Base-by-base conservation (phyloP, 1,139 yeast species). In the Diutina sp. region DNA sequence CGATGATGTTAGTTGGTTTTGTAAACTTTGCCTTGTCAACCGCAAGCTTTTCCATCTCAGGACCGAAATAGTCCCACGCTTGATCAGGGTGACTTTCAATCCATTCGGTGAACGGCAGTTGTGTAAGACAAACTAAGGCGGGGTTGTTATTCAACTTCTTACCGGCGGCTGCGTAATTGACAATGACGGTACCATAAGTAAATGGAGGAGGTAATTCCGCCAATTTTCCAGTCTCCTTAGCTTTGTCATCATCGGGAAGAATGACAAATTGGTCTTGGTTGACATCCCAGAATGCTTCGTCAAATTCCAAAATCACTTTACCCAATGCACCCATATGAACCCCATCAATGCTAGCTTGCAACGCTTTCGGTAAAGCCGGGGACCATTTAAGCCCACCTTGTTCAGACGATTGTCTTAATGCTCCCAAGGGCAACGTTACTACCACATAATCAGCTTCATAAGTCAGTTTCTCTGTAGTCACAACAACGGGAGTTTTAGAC, bases 391-490 rank as follows among this genome's bases (percentile, higher is more conserved):
- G 79, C 21, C n/a, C 51, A 55, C 69, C 63, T 16, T 46, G 35
- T 0, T 68, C 64, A 7, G 74, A 61, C 7, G 73, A 74, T 38
- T 74, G 65, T 58, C 74, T 72, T 51, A 89, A 70, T 9, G 87
- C 73, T 56, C 91, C 85, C 59, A 85, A 86, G 0, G 97, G 96
- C 11, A 86, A 83, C 0, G 96, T 83, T 4, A 88, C 85, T 8
- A 90, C 75, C 44, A 82, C 72, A 63, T 81, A 83, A 55, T 83
- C 80, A 51, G 82, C 76, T 4, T 60, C 59, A 6, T 72, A 58
- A 7, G 55, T 58, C 9, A 58, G 29, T 0, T 68, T 69, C 3
- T 57, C 53, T 4, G 57, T 56, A 4, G 73, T 65, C 48, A 66
- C 65, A 1, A 72, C 64, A 0, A 87, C 90, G 46, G 77, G 77